Evolutionary conservation across 2,329 filamentous ascomycete genomes (phyloP).

Genomic region (Claviceps maximensis): DNA sequence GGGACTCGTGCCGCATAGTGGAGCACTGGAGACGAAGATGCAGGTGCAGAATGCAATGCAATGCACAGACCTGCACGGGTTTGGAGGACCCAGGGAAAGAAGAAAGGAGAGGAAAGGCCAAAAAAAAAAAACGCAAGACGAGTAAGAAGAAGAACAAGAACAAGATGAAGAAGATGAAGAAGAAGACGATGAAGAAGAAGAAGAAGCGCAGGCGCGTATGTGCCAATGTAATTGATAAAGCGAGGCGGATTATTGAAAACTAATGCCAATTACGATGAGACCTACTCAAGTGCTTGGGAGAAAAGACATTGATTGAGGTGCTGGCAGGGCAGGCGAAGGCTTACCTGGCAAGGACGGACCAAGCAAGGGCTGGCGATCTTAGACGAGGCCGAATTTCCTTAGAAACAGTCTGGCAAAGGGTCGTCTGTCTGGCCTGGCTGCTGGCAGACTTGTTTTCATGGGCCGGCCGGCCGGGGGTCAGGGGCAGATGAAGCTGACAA

Average conservation of each 20-base stretch:
- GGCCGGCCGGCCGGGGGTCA: not conserved
- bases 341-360: not conserved
- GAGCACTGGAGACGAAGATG: not conserved
- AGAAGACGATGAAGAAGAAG: not conserved
- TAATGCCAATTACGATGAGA: slow-evolving; percentile 1
- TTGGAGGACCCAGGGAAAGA: not conserved
- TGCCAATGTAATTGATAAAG: not conserved
- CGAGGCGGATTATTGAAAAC: not conserved
- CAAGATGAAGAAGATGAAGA: too few relatives aligned
- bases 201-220: not conserved
- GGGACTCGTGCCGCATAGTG: not conserved
- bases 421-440: too few relatives aligned
- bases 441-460: too few relatives aligned
- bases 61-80: not conserved
- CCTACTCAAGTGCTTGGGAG: not conserved
- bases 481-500: not conserved
- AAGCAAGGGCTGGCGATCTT: not conserved
- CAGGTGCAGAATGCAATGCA: not conserved
- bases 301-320: slow-evolving; percentile 2
- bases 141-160: too few relatives aligned
- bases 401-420: not conserved
- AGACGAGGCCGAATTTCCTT: not conserved
- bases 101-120: not conserved
- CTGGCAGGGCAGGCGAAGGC: not conserved
- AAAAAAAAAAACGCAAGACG: too few relatives aligned